phyloP scores from a whole-genome alignment of 202 grass and related monocot species.

The Cymbopogon flexuosus region DNA sequence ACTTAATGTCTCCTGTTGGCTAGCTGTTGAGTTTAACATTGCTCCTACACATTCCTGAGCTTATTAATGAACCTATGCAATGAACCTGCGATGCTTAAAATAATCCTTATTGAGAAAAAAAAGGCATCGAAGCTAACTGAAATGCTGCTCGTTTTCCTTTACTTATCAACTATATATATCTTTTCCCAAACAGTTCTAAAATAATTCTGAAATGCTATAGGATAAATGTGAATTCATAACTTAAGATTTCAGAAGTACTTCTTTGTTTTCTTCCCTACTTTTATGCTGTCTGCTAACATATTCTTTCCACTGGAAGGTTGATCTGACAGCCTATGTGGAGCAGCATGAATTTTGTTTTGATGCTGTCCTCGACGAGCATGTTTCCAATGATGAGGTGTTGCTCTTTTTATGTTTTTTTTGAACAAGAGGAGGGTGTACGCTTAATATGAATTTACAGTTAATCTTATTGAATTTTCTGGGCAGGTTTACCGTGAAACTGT shows the following conservation, averaged over 20 bases:
- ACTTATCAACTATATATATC: constrained; percentile 2
- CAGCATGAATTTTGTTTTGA: too few species aligned
- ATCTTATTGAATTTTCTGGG: constrained; percentile 29
- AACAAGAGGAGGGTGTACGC: not conserved
- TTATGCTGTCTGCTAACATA: constrained; percentile 37
- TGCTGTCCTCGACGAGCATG: too few species aligned
- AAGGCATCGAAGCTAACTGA: constrained; percentile 15
- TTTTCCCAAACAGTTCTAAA: constrained; percentile 17
- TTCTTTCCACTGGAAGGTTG: constrained; percentile 5
- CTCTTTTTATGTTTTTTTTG: not conserved
- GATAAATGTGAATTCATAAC: not conserved
- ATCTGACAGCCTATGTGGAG: too few species aligned
- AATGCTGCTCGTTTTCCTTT: not conserved
- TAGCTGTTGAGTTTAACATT: not conserved
- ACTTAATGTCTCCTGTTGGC: not conserved
- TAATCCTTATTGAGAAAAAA: not conserved
- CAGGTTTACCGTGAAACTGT: constrained; percentile 94
- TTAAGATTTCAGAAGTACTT: not conserved
- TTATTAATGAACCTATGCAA: not conserved
- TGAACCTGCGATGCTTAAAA: not conserved
- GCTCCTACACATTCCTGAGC: not conserved
- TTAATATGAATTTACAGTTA: constrained; percentile 21
- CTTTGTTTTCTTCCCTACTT: not conserved
- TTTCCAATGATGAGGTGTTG: too few species aligned
- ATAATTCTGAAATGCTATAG: not conserved